phyloP scores from a whole-genome alignment of 345 rosid genomes.

The Leavenworthia alabamica region DNA sequence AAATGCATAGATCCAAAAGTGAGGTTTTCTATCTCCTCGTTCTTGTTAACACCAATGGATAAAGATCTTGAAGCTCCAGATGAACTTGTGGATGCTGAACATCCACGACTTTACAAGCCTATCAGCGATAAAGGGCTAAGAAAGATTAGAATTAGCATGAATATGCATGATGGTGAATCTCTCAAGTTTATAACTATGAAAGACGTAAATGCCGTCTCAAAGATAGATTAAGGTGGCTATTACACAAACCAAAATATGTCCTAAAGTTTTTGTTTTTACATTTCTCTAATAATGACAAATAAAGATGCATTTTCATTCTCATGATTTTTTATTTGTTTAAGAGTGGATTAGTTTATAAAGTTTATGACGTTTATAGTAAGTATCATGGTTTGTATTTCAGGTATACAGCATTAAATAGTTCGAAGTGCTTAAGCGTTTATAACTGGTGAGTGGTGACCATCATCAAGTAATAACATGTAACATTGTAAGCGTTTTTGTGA shows the following conservation, averaged over 20 bases:
- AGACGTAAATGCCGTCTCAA: not conserved
- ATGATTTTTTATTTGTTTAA: no score
- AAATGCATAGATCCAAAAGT: conserved; percentile 47
- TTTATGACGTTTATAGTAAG: not conserved
- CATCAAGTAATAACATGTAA: no score
- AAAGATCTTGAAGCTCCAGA: not conserved
- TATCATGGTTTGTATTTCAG: not conserved
- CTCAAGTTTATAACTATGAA: not conserved
- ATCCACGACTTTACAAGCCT: conserved; percentile 13
- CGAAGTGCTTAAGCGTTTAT: no score
- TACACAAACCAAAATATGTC: not conserved
- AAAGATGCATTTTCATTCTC: not conserved
- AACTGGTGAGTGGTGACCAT: no score
- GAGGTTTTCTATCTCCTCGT: conserved; percentile 50
- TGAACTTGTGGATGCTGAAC: conserved; percentile 9
- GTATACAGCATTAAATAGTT: no score
- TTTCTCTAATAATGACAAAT: not conserved
- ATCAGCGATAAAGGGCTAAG: not conserved
- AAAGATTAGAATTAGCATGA: not conserved
- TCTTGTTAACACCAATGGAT: conserved; percentile 45
- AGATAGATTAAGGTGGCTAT: not conserved
- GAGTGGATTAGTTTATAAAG: not conserved
- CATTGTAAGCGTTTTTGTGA: no score
- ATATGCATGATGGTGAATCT: conserved; percentile 15
- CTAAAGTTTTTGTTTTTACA: not conserved